These are phyloP conservation scores for Amanita fuliginea DNA, from an alignment of 768 basidiomycete genomes.

Conservation along the genomic window DNA sequence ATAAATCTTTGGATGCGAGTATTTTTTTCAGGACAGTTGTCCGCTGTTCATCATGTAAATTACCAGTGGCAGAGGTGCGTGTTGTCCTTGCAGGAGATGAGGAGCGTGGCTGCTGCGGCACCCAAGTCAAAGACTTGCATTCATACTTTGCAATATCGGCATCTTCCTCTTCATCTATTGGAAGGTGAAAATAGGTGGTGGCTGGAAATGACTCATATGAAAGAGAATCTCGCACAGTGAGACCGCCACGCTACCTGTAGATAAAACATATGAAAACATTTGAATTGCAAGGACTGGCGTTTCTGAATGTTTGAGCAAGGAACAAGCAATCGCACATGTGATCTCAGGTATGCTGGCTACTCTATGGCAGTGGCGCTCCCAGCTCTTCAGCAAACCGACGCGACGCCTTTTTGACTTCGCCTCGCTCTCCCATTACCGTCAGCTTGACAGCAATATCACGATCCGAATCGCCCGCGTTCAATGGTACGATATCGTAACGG, in stretches of 20 bases:
- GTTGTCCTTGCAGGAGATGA: neutral
- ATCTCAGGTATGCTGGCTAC: slow-evolving; percentile 33
- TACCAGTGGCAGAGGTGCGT: neutral
- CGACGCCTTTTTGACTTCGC: slow-evolving; percentile 57
- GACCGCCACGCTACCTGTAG: slow-evolving; percentile 22
- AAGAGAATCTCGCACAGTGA: neutral
- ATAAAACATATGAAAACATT: slow-evolving; percentile 36
- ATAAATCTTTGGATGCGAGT: slow-evolving; percentile 54
- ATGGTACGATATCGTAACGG: slow-evolving; percentile 49
- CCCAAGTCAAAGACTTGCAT: slow-evolving; percentile 40
- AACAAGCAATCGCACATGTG: neutral
- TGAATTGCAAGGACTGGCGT: slow-evolving; percentile 10
- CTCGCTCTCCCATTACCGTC: slow-evolving; percentile 90
- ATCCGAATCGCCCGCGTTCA: slow-evolving; percentile 18
- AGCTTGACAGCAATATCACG: slow-evolving; percentile 35
- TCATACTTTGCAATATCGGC: slow-evolving; percentile 33
- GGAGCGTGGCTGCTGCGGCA: slow-evolving; percentile 22
- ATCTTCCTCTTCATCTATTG: slow-evolving; percentile 47
- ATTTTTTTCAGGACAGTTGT: slow-evolving; percentile 37
- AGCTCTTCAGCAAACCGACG: slow-evolving; percentile 40
- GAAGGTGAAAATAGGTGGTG: slow-evolving; percentile 52
- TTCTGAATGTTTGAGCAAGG: neutral
- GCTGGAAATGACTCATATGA: slow-evolving; percentile 22
- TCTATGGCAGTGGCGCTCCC: slow-evolving; percentile 17
- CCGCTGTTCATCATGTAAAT: slow-evolving; percentile 13